phyloP scores from a whole-genome alignment of 768 basidiomycete genomes.

The Vararia minispora region DNA sequence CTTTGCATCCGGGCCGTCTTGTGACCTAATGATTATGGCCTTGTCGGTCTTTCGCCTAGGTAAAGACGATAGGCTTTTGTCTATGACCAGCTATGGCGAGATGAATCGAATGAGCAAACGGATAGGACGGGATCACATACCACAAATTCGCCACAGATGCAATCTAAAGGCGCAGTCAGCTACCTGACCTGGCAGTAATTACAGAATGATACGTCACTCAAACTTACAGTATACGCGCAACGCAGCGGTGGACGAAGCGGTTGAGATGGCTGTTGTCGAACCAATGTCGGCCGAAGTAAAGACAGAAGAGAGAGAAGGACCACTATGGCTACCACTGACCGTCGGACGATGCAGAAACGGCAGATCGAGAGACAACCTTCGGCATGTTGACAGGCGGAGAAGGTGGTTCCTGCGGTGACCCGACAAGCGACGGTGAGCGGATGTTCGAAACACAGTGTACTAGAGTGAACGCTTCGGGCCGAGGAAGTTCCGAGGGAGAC shows the following conservation, averaged over 20 bases:
- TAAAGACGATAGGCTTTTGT: constrained; percentile 57
- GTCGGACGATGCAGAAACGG: constrained; percentile 80
- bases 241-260: constrained; percentile 66
- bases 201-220: constrained; percentile 14
- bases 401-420: not conserved
- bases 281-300: constrained; percentile 65
- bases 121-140: constrained; percentile 30
- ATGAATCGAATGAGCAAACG: not conserved
- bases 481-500: no score
- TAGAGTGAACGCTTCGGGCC: no score
- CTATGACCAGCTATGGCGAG: constrained; percentile 59
- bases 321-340: constrained; percentile 31
- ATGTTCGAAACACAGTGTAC: constrained; percentile 5
- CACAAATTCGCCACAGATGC: constrained; percentile 82
- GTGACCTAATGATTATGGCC: constrained; percentile 68
- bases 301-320: constrained; percentile 4
- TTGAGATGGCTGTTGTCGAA: no score
- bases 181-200: constrained; percentile 4
- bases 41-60: constrained; percentile 70
- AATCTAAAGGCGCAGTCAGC: constrained; percentile 36
- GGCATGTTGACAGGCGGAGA: constrained; percentile 46
- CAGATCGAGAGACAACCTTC: constrained; percentile 83
- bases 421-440: not conserved
- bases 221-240: constrained; percentile 72
- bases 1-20: constrained; percentile 44